Evolutionary conservation across 805 yeast species (phyloP).

Genomic region (Ogataea allantospora): DNA sequence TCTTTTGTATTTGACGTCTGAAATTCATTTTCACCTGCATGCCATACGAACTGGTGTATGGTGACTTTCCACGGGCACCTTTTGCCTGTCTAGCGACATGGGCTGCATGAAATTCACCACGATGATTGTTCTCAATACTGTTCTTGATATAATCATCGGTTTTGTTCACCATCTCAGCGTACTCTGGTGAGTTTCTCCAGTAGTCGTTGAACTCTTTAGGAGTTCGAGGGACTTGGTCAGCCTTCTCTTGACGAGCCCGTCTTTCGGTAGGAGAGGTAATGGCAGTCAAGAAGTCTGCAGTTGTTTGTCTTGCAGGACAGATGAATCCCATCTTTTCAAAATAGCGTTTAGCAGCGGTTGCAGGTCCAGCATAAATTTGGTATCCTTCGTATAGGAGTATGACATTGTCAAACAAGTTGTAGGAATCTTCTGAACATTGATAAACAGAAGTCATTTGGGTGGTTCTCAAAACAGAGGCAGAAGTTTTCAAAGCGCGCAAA

Average conservation of each 20-base stretch:
- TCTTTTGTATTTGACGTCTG: slow-evolving; percentile 48
- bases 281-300: slow-evolving; percentile 43
- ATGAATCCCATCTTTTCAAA: slow-evolving; percentile 39
- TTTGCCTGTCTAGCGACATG: slow-evolving; percentile 48
- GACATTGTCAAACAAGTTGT: slow-evolving; percentile 39
- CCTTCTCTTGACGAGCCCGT: slow-evolving; percentile 31
- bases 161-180: slow-evolving; percentile 29
- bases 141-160: slow-evolving; percentile 33
- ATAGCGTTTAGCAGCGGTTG: slow-evolving; percentile 33
- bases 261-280: slow-evolving; percentile 31
- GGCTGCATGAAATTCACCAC: slow-evolving; percentile 28
- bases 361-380: slow-evolving; percentile 38
- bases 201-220: slow-evolving; percentile 38
- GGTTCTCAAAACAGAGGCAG: slow-evolving; percentile 43
- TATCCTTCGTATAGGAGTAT: slow-evolving; percentile 39
- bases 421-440: slow-evolving; percentile 39
- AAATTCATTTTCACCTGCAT: slow-evolving; percentile 51
- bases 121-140: slow-evolving; percentile 1
- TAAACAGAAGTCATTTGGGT: slow-evolving; percentile 48
- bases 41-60: slow-evolving; percentile 50
- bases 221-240: slow-evolving; percentile 37
- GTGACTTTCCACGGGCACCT: slow-evolving; percentile 44
- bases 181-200: slow-evolving; percentile 37
- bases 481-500: slow-evolving; percentile 49
- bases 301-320: slow-evolving; percentile 41